Base-by-base conservation (phyloP, 2,329 filamentous ascomycete genomes). In the Cercospora zeae-maydis region DNA sequence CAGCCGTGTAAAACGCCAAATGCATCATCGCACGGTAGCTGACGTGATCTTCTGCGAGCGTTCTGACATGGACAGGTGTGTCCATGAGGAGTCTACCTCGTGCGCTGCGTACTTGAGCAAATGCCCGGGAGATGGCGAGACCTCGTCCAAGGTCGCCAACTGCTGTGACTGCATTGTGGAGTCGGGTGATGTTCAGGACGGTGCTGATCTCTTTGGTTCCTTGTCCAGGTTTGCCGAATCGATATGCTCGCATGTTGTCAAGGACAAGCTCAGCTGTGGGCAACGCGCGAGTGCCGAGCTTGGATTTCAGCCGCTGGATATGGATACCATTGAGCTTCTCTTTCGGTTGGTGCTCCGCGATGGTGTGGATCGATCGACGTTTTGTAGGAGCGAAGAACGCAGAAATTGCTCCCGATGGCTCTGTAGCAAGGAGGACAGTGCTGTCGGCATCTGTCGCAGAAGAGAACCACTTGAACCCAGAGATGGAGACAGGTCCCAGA, bases 391-490 rank as follows among this genome's bases (percentile, higher is more conserved):
- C 86, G 39, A 85, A 82, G 74, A 92, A 92, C 1, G 84, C 81
- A 51, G 82, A 86, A 1, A 90, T 76, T 1, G 80, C 80, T 5
- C 57, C 63, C 7, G 39, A 24, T 8, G 65, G 47, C 47, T 62
- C 58, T 37, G 55, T 57, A 1, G 88, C 88, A 1, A 91, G 83
- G 1, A 90, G 75, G 4, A 91, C 78, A 0, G 84, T 79, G 81
- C 89, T 86, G 53, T 86, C 79, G 0, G 83, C 82, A 72, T 89
- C 87, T 0, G 86, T 89, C 0, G 87, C 87, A 2, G 82, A 86
- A 39, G 84, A 87, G 75, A 90, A 89, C 82, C 87, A 91, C 70
- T 91, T 90, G 80, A 90, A 90, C 0, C 88, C 88, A 34, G 79
- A 81, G 63, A 91, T 81, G 5, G 74, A 76, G 83, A 84, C 88